Percentiles rank a stretch among this genome's conserved stretches.
phyloP scores from a whole-genome alignment of 2,329 filamentous ascomycete species.

The Lachnum nothofagi region DNA sequence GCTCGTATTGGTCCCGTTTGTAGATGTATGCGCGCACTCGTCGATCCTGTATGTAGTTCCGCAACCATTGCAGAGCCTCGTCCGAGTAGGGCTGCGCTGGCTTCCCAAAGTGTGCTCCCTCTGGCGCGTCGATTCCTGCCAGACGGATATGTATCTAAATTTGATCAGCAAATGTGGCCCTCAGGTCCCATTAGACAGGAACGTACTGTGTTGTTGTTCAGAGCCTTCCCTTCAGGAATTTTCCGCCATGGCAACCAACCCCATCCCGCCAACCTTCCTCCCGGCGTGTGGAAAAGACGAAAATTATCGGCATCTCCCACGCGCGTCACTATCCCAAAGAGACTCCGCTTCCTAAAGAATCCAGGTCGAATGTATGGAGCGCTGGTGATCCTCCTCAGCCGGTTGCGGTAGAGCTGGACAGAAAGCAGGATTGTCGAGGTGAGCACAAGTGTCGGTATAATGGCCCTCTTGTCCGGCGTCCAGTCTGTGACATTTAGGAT shows the following conservation, averaged over 20 bases:
- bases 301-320: conserved; percentile 98
- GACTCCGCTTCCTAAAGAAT: conserved; percentile 67
- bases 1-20: conserved; percentile 84
- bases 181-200: background rate
- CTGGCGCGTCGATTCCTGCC: conserved; percentile 89
- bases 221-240: conserved; percentile 62
- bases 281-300: conserved; percentile 88
- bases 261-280: conserved; percentile 83
- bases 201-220: conserved; percentile 73
- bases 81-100: conserved; percentile 77
- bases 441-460: conserved; percentile 49
- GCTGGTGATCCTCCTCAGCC: conserved; percentile 78
- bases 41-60: conserved; percentile 61
- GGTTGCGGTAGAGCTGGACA: conserved; percentile 63
- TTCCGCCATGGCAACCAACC: conserved; percentile 73
- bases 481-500: conserved; percentile 46
- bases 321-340: conserved; percentile 83
- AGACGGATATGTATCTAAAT: conserved; percentile 77
- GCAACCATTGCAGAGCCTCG: conserved; percentile 81
- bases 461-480: conserved; percentile 48
- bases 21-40: conserved; percentile 80
- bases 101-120: conserved; percentile 85
- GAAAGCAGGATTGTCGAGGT: conserved; percentile 51
- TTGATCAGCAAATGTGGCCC: conserved; percentile 7
- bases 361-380: conserved; percentile 68